Base-by-base conservation (phyloP, 345 rosid genomes). In the Clarkia xantiana region DNA sequence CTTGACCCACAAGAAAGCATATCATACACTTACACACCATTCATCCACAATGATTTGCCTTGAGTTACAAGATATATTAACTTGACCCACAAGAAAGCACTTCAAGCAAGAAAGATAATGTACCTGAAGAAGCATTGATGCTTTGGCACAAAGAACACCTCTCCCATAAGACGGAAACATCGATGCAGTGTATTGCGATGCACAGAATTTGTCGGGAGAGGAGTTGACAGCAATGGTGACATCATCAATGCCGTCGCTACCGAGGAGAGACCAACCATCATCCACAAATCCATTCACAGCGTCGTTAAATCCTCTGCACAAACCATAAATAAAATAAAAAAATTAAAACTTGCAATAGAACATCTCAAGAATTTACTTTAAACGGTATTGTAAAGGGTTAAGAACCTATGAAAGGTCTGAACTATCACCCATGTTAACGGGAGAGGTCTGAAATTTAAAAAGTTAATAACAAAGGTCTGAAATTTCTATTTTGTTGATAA, bases 61-160 rank as follows among this genome's bases (percentile, higher is more conserved):
- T 22, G 9, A 40, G 52, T 17, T 13, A 40, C 3, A 18, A 18
- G 20, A 17, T 15, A 47, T 19, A 0, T 39, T 44, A 25, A 38
- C 17, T 8, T 19, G 14, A 53, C 9, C 19, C 15, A 47, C 18
- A 51, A 14, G 15, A 18, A 40, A 17, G 12, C 18, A 41, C 11
- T 18, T 47, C 14, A 20, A 53, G 36, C 17, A 42, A 17, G 11
- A 10, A 18, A 7, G 13, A 11, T 19, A 48, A 14, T n/a, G 15
- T 57, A 90, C 97, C 95, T 90, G 95, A 50, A 90, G 70, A 54
- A 90, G 63, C 95, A 90, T 90, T 14, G 94, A 90, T 12, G 94
- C 95, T 70, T 83, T 90, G 45, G 95, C 97, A 64, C 94, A 90
- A 22, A 90, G 82, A 61, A 90, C 91, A 10, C 97, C 97, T 57